phyloP scores from a whole-genome alignment of 2,329 filamentous ascomycete species.

The Neofusicoccum parvum region DNA sequence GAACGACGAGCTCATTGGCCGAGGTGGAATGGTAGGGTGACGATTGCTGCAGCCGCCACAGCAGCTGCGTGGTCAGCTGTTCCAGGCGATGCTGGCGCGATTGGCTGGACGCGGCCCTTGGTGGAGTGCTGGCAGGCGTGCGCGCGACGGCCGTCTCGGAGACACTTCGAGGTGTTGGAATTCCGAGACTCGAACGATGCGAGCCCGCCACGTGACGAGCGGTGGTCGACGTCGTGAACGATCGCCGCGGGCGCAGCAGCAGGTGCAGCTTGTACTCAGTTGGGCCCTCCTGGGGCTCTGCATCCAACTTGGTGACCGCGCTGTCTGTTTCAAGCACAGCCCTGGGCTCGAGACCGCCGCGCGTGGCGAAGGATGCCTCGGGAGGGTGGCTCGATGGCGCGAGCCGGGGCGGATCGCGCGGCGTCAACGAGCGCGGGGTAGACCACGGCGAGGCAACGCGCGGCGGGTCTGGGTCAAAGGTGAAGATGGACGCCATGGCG shows the following conservation, averaged over 20 bases:
- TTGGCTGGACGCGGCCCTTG: slow-evolving; percentile 60
- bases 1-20: slow-evolving; percentile 72
- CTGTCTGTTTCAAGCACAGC: slow-evolving; percentile 31
- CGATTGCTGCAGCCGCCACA: slow-evolving; percentile 95
- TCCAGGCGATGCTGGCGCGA: slow-evolving; percentile 82
- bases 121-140: slow-evolving; percentile 43
- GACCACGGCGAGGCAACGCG: slow-evolving; percentile 91
- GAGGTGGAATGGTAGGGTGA: slow-evolving; percentile 86
- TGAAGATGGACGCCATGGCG: slow-evolving; percentile 90
- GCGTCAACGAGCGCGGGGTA: slow-evolving; percentile 50
- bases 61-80: slow-evolving; percentile 88
- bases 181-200: slow-evolving; percentile 46
- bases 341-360: slow-evolving; percentile 15
- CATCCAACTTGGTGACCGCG: slow-evolving; percentile 71
- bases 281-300: slow-evolving; percentile 91
- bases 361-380: slow-evolving; percentile 8
- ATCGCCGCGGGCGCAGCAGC: slow-evolving; percentile 74
- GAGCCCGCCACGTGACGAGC: slow-evolving; percentile 55
- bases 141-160: slow-evolving; percentile 33
- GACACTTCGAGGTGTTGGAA: slow-evolving; percentile 37
- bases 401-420: slow-evolving; percentile 1
- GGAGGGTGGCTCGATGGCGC: neutral
- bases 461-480: slow-evolving; percentile 85
- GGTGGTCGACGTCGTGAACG: slow-evolving; percentile 73
- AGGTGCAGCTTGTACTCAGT: slow-evolving; percentile 97